Evolutionary conservation across 495 filamentous ascomycete species (phyloP), one percentile per base, ranked within the genome.

Genomic region (Paragyromitra xinjiangensis): DNA sequence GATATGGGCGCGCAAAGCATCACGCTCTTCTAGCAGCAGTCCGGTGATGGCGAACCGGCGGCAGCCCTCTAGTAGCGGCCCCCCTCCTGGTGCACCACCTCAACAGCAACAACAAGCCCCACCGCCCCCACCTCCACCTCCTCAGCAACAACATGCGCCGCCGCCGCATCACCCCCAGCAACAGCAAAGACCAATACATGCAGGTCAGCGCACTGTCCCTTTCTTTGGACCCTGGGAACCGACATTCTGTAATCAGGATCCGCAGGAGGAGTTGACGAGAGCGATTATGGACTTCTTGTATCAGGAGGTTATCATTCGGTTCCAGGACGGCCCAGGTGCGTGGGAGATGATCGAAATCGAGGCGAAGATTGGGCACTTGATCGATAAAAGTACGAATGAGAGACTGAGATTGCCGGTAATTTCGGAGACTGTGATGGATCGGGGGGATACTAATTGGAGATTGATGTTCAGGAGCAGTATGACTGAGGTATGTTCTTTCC

Each of bases 361-460:
- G 84, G 94, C 93, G 8, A 98, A 97, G 83, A 83, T 98, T 19
- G 95, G 95, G 63, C 90, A 88, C 53, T 83, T 97, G 16, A 88
- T 97, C 51, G 90, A 94, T 79, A 90, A 87, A 83, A 87, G 88
- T 71, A 90, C 88, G 1, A 87, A 90, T 64, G 86, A 91, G n/a
- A 87, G 94, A 45, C 84, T 95, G 48, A 82, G 83, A 2, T 81
- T 95, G 22, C 89, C 90, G 6, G 85, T 95, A 9, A 63, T 84
- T 40, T 88, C 91, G 0, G 92, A 95, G 80, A 90, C 87, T 58
- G 84, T 96, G 14, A 81, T 97, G 62, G 86, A 84, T 39, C 85
- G 88, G 22, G 84, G 83, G 44, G 84, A 85, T 58, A 81, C 86
- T 80, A 84, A 84, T 83, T 77, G 86, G 76, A 83, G 85, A 24